A percentile compares a stretch with the other conserved stretches of the same genome.
Conservation (phyloP, 768 basidiomycete species). For the Boletus reticulatus region DNA sequence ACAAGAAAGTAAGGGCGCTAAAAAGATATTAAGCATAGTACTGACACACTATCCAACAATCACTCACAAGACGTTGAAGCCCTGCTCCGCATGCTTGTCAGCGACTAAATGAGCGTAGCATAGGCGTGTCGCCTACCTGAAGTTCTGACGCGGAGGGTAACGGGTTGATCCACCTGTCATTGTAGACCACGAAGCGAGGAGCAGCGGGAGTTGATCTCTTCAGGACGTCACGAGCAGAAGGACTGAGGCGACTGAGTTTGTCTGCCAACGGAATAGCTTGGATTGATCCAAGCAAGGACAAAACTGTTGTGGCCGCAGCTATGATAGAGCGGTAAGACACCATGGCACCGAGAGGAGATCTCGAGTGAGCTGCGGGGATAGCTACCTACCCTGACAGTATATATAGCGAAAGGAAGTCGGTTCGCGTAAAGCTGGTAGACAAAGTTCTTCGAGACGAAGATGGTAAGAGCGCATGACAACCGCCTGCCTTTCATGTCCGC, state of each 20-base stretch:
- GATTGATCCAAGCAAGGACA: constrained; percentile 12
- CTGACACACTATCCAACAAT: neutral
- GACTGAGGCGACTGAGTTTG: constrained; percentile 20
- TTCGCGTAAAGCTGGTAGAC: neutral
- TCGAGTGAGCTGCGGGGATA: neutral
- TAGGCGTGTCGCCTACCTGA: constrained; percentile 28
- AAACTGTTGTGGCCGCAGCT: neutral
- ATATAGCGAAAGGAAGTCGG: constrained; percentile 9
- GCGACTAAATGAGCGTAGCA: neutral
- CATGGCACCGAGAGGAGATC: constrained; percentile 8
- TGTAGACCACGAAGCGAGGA: constrained; percentile 48
- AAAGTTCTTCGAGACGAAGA: neutral
- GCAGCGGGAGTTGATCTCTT: constrained; percentile 34
- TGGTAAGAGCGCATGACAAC: neutral
- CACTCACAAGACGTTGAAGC: constrained; percentile 36
- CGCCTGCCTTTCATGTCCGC: neutral
- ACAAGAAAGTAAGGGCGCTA: constrained; percentile 42
- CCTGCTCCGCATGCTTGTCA: constrained; percentile 17
- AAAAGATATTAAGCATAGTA: neutral
- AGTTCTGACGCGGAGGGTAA: constrained; percentile 44
- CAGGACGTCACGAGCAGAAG: constrained; percentile 23
- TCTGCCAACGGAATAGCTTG: constrained; percentile 19
- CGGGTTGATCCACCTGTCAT: constrained; percentile 42
- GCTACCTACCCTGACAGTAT: constrained; percentile 1
- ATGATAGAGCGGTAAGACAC: constrained; percentile 12